Evolutionary conservation across 306 rosid species (phyloP).

Genomic region (Vigna trinervia): DNA sequence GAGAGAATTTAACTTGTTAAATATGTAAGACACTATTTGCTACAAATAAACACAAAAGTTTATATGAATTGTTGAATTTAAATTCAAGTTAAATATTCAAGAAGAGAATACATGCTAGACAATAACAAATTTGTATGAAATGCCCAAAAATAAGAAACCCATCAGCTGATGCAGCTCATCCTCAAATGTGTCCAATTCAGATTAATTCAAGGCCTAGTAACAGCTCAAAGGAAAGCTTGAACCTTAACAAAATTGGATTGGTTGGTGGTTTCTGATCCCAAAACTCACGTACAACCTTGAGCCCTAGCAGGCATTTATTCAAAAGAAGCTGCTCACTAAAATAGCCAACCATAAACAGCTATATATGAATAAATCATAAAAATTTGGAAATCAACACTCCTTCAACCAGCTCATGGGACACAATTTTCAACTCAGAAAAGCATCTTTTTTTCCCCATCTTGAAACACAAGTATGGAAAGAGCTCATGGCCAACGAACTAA

Average conservation of each 20-base stretch:
- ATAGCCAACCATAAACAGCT: constrained; percentile 33
- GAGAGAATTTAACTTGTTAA: constrained; percentile 9
- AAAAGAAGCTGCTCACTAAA: constrained; percentile 29
- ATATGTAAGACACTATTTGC: constrained; percentile 24
- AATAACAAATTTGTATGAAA: constrained; percentile 1
- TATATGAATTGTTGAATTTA: background rate
- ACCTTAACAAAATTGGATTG: constrained; percentile 26
- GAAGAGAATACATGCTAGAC: background rate
- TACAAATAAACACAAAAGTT: background rate
- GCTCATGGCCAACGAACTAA: constrained; percentile 47
- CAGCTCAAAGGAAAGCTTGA: constrained; percentile 30
- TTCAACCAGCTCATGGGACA: constrained; percentile 15
- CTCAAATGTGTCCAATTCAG: constrained; percentile 32
- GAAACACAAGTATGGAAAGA: constrained; percentile 17
- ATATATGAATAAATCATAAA: constrained; percentile 16
- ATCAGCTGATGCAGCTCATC: constrained; percentile 34
- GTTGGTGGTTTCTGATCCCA: constrained; percentile 22
- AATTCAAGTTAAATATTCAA: background rate
- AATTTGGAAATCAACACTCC: background rate
- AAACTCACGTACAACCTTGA: background rate
- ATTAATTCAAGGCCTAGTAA: constrained; percentile 34
- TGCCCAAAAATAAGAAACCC: constrained; percentile 25
- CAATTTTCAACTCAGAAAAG: constrained; percentile 27
- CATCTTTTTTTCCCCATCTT: background rate
- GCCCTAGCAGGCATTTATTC: constrained; percentile 19